These are phyloP conservation scores for Neurospora tetraspora DNA, from an alignment of 495 filamentous ascomycete species.

Conservation along the genomic window DNA sequence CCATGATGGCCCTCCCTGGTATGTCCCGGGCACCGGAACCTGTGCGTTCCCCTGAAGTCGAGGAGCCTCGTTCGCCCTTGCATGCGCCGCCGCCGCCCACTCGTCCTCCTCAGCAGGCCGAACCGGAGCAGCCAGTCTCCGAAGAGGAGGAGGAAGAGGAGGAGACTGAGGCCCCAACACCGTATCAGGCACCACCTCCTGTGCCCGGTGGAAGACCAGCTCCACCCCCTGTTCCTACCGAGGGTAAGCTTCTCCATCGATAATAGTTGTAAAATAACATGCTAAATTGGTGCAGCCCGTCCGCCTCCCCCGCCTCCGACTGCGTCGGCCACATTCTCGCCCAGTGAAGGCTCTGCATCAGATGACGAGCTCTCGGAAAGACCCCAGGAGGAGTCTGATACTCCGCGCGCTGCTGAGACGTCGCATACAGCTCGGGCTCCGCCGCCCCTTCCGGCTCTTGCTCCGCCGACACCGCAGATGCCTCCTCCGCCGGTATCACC, in stretches of 20 bases:
- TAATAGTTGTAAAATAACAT: slow-evolving; percentile 9
- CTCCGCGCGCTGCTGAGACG: slow-evolving; percentile 26
- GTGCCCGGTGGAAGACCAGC: slow-evolving; percentile 53
- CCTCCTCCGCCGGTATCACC: slow-evolving; percentile 35
- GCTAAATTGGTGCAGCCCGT: slow-evolving; percentile 44
- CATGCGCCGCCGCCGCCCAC: slow-evolving; percentile 32
- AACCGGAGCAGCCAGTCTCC: slow-evolving; percentile 19
- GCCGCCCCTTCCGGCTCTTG: slow-evolving; percentile 22
- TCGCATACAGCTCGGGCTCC: slow-evolving; percentile 27
- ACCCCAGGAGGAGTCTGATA: slow-evolving; percentile 29
- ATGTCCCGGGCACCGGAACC: slow-evolving; percentile 40
- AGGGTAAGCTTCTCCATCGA: slow-evolving; percentile 43
- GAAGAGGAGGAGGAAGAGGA: slow-evolving; percentile 35
- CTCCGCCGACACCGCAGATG: slow-evolving; percentile 10
- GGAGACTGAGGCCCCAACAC: slow-evolving; percentile 23
- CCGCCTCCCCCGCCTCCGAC: slow-evolving; percentile 42
- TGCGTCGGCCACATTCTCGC: slow-evolving; percentile 45
- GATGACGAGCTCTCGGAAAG: slow-evolving; percentile 86
- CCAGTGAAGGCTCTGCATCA: slow-evolving; percentile 74
- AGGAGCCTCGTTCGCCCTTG: slow-evolving; percentile 27
- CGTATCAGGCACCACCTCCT: slow-evolving; percentile 43
- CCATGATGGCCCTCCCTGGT: slow-evolving; percentile 64
- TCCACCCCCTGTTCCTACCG: slow-evolving; percentile 59
- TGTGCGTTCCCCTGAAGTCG: slow-evolving; percentile 28
- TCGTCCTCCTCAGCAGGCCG: slow-evolving; percentile 10